phyloP scores from a whole-genome alignment of 129 eudicot genomes.

The Flaveria brownii region DNA sequence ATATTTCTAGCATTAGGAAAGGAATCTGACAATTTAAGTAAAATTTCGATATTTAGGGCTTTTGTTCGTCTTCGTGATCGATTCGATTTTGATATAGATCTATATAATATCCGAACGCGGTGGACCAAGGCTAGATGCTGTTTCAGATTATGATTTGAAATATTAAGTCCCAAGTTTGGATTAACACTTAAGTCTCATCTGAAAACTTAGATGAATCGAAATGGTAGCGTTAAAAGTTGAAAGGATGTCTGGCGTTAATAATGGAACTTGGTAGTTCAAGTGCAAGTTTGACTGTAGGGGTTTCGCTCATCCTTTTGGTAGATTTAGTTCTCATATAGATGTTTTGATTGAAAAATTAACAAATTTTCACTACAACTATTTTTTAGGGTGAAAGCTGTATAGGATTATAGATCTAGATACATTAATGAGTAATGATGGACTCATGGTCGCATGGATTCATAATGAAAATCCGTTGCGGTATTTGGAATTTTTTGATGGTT shows the following conservation, averaged over 20 bases:
- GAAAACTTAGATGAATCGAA: conserved; percentile 15
- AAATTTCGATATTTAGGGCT: not conserved
- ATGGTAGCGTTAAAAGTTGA: not conserved
- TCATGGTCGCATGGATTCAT: conserved; percentile 16
- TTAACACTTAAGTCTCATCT: not conserved
- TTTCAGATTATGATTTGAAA: not conserved
- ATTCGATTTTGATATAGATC: conserved; percentile 13
- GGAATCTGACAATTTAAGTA: not conserved
- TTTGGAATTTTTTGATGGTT: not conserved
- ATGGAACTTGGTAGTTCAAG: conserved; percentile 9
- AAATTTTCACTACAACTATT: not conserved
- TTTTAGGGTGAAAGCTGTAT: not conserved
- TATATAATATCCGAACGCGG: not conserved
- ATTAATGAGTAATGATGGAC: conserved; percentile 10
- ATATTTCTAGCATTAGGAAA: not conserved
- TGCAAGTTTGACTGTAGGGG: not conserved
- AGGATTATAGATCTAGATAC: conserved; percentile 18
- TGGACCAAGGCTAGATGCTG: not conserved
- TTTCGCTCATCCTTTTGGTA: not conserved
- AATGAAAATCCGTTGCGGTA: not conserved
- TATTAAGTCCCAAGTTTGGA: not conserved
- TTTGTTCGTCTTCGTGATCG: not conserved
- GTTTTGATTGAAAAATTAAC: not conserved
- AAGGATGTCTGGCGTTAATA: conserved; percentile 2
- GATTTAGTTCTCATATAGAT: conserved; percentile 1